Conservation (phyloP, 2,329 filamentous ascomycete genomes). For the Fusarium aywerte region DNA sequence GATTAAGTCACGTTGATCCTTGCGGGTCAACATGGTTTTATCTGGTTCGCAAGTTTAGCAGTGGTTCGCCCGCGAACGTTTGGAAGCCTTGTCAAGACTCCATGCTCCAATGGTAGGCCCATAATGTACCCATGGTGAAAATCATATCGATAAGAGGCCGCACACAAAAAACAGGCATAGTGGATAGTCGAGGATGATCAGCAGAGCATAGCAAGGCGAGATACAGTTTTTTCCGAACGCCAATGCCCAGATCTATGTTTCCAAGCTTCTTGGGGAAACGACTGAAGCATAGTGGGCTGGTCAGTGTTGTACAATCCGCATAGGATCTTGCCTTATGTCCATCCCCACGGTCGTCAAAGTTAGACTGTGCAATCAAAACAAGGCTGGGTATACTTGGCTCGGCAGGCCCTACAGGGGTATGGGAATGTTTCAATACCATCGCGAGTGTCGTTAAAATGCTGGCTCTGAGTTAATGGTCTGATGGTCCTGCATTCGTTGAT, state of each 20-base stretch:
- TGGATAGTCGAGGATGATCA: background rate
- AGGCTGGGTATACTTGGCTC: background rate
- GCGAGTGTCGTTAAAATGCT: background rate
- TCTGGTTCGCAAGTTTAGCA: background rate
- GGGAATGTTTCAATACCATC: background rate
- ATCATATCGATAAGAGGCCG: background rate
- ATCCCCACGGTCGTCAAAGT: background rate
- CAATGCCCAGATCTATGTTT: background rate
- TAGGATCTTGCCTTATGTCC: background rate
- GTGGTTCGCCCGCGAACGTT: background rate
- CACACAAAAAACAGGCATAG: background rate
- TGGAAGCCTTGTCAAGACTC: background rate
- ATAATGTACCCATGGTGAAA: background rate
- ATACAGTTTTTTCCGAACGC: background rate
- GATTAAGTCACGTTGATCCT: background rate
- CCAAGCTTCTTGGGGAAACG: background rate
- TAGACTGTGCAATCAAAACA: background rate
- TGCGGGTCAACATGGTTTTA: no score
- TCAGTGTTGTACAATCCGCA: background rate
- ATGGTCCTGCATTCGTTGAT: background rate
- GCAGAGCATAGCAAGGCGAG: background rate
- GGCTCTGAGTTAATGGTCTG: background rate
- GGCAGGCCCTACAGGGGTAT: background rate
- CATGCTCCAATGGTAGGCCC: background rate
- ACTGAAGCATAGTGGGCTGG: background rate